Base-by-base conservation (phyloP, 1,284 basidiomycete species). In the Ustilago hordei region DNA sequence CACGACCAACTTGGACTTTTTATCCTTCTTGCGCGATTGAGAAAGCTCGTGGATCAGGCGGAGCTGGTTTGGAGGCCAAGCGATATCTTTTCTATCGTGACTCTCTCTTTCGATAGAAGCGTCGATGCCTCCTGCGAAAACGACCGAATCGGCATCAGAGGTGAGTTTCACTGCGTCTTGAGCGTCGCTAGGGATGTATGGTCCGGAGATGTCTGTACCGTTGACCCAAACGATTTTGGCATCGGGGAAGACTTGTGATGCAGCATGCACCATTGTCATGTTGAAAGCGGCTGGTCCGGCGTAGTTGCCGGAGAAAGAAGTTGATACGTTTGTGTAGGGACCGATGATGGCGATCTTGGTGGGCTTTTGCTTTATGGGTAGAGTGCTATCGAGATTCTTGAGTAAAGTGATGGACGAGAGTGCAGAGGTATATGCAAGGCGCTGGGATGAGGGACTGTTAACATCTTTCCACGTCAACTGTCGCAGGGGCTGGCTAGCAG, bases 111-210 rank as follows among this genome's bases (percentile, higher is more conserved):
- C 69, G 23, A 70, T 43, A 0, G 58, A 65, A 0, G 54, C 38
- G 35, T 70, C 69, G 38, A 70, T 64, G 0, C 69, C 69, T 4
- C 69, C 69, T 1, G 63, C 69, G 32, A 47, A 70, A 31, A 70
- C 36, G 32, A 70, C 53, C 17, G 55, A 19, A 31, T 65, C 69
- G 0, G 48, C 23, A 15, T 48, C 47, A 0, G 17, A 3, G 2
- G 63, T 63, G 1, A 39, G 4, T 9, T n/a, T 3, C 1, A 65
- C 15, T 2, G 69, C 69, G 7, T 7, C 9, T 3, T 8, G 8
- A 32, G 62, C 58, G 3, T 39, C 32, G 19, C 32, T 31, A 5
- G 31, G 1, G 48, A 54, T 23, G 41, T 56, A 54, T 7, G 58
- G 11, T 0, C 53, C 65, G 0, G 7, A 1, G 19, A 70, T 61